phyloP scores from a whole-genome alignment of 129 eudicot genomes.

The Lonicera japonica region DNA sequence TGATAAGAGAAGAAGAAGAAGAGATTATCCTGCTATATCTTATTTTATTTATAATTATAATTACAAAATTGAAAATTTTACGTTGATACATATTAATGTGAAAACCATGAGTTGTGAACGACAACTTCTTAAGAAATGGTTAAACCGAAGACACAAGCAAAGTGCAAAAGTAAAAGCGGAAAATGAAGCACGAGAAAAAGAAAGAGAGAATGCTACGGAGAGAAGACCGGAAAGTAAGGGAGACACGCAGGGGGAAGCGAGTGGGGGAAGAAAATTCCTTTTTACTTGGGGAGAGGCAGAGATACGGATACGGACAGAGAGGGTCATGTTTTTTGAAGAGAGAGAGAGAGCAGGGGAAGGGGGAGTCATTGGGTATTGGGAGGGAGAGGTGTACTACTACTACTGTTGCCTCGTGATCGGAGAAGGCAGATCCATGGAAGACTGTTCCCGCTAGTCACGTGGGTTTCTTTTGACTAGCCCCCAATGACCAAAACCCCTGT shows the following conservation, averaged over 20 bases:
- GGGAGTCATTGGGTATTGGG: neutral
- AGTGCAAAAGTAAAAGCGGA: too few relatives aligned
- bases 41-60: too few relatives aligned
- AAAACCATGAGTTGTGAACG: too few relatives aligned
- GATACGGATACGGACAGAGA: slow-evolving; percentile 32
- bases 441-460: slow-evolving; percentile 95
- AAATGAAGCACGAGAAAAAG: too few relatives aligned
- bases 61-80: too few relatives aligned
- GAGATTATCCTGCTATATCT: too few relatives aligned
- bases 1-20: too few relatives aligned
- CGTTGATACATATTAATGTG: too few relatives aligned
- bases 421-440: slow-evolving; percentile 90
- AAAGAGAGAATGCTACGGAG: too few relatives aligned
- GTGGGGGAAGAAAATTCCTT: slow-evolving; percentile 18
- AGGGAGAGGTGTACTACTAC: neutral
- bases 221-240: neutral
- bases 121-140: too few relatives aligned
- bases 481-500: slow-evolving; percentile 17
- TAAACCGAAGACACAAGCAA: too few relatives aligned
- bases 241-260: neutral
- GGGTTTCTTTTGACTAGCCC: slow-evolving; percentile 56
- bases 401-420: slow-evolving; percentile 82
- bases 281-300: slow-evolving; percentile 32
- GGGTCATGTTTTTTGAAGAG: neutral
- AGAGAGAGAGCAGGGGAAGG: too few relatives aligned